Evolutionary conservation across 495 filamentous ascomycete species (phyloP).

Genomic region (Aspergillus panamensis): DNA sequence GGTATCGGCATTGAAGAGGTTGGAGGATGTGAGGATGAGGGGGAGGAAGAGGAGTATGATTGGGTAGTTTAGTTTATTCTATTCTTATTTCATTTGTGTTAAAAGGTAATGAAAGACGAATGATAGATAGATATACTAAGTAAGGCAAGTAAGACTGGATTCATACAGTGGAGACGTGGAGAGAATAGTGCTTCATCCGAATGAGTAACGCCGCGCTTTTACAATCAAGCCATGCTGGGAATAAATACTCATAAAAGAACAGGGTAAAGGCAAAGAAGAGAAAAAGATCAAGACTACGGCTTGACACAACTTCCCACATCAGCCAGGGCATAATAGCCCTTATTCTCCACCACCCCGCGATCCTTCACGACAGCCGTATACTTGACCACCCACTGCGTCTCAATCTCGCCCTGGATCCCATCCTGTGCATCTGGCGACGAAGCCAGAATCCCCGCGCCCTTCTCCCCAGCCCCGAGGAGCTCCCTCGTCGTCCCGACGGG

Average conservation of each 20-base stretch:
- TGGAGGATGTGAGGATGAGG: conserved; percentile 93
- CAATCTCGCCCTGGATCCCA: conserved; percentile 67
- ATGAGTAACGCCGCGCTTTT: conserved; percentile 36
- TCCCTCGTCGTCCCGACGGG: conserved; percentile 80
- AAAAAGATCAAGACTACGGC: conserved; percentile 18
- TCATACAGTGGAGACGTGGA: background rate
- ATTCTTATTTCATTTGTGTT: conserved; percentile 10
- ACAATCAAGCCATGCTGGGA: conserved; percentile 13
- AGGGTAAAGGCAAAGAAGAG: conserved; percentile 6
- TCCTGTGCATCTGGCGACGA: conserved; percentile 42
- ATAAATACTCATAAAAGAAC: conserved; percentile 1
- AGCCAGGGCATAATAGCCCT: conserved; percentile 90
- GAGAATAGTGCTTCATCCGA: background rate
- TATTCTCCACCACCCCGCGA: conserved; percentile 96
- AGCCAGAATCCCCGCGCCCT: conserved; percentile 65
- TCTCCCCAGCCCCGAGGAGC: conserved; percentile 63
- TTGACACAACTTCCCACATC: conserved; percentile 53
- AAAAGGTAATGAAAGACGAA: too few relatives aligned
- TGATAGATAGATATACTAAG: too few relatives aligned
- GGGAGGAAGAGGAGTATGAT: conserved; percentile 98
- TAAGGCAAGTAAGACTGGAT: background rate
- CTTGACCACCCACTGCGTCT: conserved; percentile 92
- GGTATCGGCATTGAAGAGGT: conserved; percentile 61
- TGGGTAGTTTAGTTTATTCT: conserved; percentile 49
- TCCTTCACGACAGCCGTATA: conserved; percentile 97